Percentiles rank a stretch among this genome's conserved stretches.
Conservation (phyloP, 1,139 yeast species). For the Blastobotrys serpentis region DNA sequence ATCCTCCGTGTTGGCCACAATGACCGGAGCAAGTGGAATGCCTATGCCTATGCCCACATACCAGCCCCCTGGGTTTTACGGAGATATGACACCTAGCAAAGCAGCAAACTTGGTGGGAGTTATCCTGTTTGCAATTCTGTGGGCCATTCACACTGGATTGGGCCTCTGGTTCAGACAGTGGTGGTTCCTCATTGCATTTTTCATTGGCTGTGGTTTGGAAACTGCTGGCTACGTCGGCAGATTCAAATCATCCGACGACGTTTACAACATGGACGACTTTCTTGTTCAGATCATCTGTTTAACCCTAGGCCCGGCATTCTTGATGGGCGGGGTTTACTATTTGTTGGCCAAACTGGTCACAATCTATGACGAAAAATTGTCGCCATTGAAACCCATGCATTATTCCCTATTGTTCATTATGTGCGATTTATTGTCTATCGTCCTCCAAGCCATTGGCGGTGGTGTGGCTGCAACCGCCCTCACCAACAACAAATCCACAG, state of each 20-base stretch:
- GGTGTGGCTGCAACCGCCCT: slow-evolving; percentile 68
- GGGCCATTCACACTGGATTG: slow-evolving; percentile 42
- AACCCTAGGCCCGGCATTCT: slow-evolving; percentile 83
- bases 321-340: slow-evolving; percentile 85
- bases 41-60: slow-evolving; percentile 8
- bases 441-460: slow-evolving; percentile 80
- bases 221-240: slow-evolving; percentile 72
- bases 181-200: slow-evolving; percentile 70
- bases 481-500: slow-evolving; percentile 39
- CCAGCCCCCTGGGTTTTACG: slow-evolving; percentile 37
- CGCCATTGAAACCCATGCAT: slow-evolving; percentile 68
- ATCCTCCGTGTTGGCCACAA: slow-evolving; percentile 2
- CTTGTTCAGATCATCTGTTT: slow-evolving; percentile 66
- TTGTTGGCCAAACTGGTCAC: slow-evolving; percentile 71
- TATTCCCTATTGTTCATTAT: slow-evolving; percentile 69
- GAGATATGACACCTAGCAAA: slow-evolving; percentile 41
- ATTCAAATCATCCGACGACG: slow-evolving; percentile 46
- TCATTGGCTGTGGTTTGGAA: slow-evolving; percentile 62
- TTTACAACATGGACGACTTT: slow-evolving; percentile 45
- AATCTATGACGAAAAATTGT: slow-evolving; percentile 62
- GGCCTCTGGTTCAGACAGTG: slow-evolving; percentile 57
- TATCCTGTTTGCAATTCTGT: slow-evolving; percentile 48
- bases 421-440: slow-evolving; percentile 65
- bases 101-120: slow-evolving; percentile 54
- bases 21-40: neutral